Evolutionary conservation across 179 eudicot genomes (phyloP).

Genomic region (Spinacia oleracea): DNA sequence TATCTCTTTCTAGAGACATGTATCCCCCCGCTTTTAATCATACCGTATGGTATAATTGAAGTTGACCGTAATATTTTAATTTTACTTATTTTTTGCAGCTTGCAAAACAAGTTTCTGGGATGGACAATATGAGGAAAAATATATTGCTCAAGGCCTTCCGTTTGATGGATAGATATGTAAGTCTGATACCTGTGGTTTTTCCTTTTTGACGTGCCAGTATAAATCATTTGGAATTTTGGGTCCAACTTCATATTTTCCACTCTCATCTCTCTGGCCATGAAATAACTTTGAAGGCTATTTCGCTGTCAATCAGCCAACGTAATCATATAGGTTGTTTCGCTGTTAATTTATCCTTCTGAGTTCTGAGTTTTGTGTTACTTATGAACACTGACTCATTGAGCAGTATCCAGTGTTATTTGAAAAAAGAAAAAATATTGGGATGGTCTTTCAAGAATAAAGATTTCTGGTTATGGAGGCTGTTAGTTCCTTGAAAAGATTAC

Average conservation of each 20-base stretch:
- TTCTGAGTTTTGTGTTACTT: not conserved
- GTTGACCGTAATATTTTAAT: not conserved
- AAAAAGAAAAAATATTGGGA: not conserved
- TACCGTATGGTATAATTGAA: not conserved
- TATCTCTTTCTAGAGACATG: not conserved
- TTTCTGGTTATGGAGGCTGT: conserved; percentile 1
- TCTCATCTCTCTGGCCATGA: not conserved
- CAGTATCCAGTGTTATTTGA: not conserved
- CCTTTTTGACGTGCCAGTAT: not conserved
- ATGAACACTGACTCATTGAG: not conserved
- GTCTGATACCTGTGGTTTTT: conserved; percentile 25
- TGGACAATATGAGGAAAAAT: conserved; percentile 61
- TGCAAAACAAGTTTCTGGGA: conserved; percentile 71
- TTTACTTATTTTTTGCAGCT: conserved; percentile 50
- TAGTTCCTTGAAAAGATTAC: not conserved
- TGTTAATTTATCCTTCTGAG: not conserved
- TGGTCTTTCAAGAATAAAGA: not conserved
- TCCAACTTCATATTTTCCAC: not conserved
- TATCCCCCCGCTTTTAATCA: not conserved
- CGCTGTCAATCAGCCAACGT: not conserved
- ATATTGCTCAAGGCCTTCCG: conserved; percentile 74
- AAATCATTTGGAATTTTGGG: not conserved
- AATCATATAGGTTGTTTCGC: not conserved
- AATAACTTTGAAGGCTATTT: not conserved
- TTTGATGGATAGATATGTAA: conserved; percentile 65